Base-by-base conservation (phyloP, 768 basidiomycete genomes). In the Mycena vulgaris region DNA sequence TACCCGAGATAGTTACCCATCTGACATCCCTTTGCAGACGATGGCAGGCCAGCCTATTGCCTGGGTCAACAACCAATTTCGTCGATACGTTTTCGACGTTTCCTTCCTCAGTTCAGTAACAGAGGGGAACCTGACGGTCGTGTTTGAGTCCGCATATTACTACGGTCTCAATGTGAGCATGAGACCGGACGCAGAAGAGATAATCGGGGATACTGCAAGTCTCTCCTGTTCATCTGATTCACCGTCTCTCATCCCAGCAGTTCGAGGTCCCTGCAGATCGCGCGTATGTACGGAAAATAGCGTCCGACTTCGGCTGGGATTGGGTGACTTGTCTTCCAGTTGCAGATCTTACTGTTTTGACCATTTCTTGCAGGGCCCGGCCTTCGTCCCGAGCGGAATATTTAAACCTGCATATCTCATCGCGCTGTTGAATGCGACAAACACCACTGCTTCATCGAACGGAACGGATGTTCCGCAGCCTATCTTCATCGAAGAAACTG, bases 281-380 rank as follows among this genome's bases (percentile, higher is more conserved):
- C 56, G 80, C 83, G 31, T 89, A 82, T 78, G 80, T 89, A 30
- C 83, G 89, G 1, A 89, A 90, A 74, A 80, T 83, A 3, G 80
- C 84, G 35, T 85, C 83, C 4, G 89, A 90, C 74, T 90, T 89
- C 68, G 89, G 89, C 1, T 90, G 89, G 88, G 89, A 90, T 76
- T 90, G 88, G 89, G 87, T 89, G 66, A 28, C 76, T 63, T 21
- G 1, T 55, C 13, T 25, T 30, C 33, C 28, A 23, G 5, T 28
- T 28, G 27, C 25, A 11, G 45, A 7, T 23, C 65, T 53, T 7
- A 19, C 1, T n/a, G n/a, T 14, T 51, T 52, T 39, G 65, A 61
- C 31, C 13, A 37, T 30, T 42, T n/a, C 52, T 45, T 35, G 30
- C 48, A 88, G 88, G 88, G 86, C 21, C 89, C 88, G 42, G 89